Conservation (phyloP, 2,329 filamentous ascomycete species). For the Fusarium chuoi region DNA sequence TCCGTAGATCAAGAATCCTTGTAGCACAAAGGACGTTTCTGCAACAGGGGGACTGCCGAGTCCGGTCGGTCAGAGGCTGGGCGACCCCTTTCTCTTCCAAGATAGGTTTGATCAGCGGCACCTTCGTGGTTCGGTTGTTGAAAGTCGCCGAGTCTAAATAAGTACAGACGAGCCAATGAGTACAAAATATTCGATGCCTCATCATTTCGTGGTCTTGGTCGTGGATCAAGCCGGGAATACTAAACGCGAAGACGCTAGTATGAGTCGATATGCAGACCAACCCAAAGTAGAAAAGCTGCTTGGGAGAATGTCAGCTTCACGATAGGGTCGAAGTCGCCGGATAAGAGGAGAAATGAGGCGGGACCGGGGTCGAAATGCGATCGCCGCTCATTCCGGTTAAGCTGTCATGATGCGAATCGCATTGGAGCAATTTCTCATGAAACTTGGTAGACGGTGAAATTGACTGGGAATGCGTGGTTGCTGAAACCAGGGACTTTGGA, state of each 20-base stretch:
- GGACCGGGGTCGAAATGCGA: slow-evolving; percentile 10
- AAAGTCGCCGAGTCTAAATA: slow-evolving; percentile 6
- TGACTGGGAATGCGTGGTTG: slow-evolving; percentile 45
- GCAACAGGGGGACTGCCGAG: slow-evolving; percentile 1
- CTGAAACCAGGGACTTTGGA: slow-evolving; percentile 41
- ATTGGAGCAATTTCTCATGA: slow-evolving; percentile 33
- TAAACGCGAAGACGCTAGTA: slow-evolving; percentile 30
- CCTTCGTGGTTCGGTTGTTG: not conserved
- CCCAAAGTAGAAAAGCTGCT: slow-evolving; percentile 29
- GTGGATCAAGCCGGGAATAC: slow-evolving; percentile 16
- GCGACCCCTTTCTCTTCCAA: not conserved
- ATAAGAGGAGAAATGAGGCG: slow-evolving; percentile 27
- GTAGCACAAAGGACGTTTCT: slow-evolving; percentile 8
- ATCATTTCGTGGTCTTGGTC: slow-evolving; percentile 13
- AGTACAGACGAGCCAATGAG: not conserved
- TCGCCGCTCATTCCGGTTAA: slow-evolving; percentile 14
- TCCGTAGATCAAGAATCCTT: not conserved
- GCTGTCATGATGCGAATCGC: not conserved
- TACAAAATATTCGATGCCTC: not conserved
- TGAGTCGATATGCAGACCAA: slow-evolving; percentile 17
- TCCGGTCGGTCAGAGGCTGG: not conserved
- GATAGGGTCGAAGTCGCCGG: slow-evolving; percentile 16
- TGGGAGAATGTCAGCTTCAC: slow-evolving; percentile 25
- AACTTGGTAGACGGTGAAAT: slow-evolving; percentile 51
- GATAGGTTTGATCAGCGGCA: not conserved